phyloP scores from a whole-genome alignment of 2,329 filamentous ascomycete genomes.

The Capronia epimyces region DNA sequence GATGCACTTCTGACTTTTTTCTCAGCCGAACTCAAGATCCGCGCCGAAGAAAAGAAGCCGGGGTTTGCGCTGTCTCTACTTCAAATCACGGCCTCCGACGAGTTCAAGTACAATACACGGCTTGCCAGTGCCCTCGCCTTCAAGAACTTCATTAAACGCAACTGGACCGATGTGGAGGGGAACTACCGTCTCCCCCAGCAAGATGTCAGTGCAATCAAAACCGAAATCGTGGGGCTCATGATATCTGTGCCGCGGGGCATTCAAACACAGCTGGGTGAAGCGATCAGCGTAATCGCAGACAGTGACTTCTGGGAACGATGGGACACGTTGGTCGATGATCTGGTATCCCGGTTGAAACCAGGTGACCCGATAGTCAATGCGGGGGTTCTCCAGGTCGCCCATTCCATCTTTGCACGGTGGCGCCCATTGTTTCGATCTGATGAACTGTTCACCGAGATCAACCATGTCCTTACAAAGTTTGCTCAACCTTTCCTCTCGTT shows the following conservation, averaged over 20 bases:
- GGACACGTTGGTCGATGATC: slow-evolving; percentile 92
- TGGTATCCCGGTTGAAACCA: slow-evolving; percentile 78
- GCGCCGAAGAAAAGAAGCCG: slow-evolving; percentile 72
- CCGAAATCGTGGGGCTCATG: slow-evolving; percentile 93
- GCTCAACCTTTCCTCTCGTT: slow-evolving; percentile 75
- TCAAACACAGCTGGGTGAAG: slow-evolving; percentile 90
- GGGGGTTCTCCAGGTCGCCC: slow-evolving; percentile 91
- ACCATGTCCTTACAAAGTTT: slow-evolving; percentile 86
- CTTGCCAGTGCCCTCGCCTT: slow-evolving; percentile 88
- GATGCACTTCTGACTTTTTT: slow-evolving; percentile 11
- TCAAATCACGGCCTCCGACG: slow-evolving; percentile 76
- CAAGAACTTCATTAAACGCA: slow-evolving; percentile 95
- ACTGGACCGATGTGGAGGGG: slow-evolving; percentile 94
- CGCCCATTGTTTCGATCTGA: slow-evolving; percentile 89
- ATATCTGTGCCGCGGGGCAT: slow-evolving; percentile 81
- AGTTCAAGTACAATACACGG: slow-evolving; percentile 69
- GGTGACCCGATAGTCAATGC: slow-evolving; percentile 81
- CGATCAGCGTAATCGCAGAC: slow-evolving; percentile 94
- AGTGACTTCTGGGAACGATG: slow-evolving; percentile 95
- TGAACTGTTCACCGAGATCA: slow-evolving; percentile 88
- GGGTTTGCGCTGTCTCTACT: slow-evolving; percentile 84
- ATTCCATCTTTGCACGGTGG: slow-evolving; percentile 97
- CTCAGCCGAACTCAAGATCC: slow-evolving; percentile 74
- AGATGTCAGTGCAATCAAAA: slow-evolving; percentile 87
- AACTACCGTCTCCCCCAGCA: slow-evolving; percentile 78